These are phyloP conservation scores for Leccinum imitatum DNA, from an alignment of 768 basidiomycete genomes.

Conservation along the genomic window DNA sequence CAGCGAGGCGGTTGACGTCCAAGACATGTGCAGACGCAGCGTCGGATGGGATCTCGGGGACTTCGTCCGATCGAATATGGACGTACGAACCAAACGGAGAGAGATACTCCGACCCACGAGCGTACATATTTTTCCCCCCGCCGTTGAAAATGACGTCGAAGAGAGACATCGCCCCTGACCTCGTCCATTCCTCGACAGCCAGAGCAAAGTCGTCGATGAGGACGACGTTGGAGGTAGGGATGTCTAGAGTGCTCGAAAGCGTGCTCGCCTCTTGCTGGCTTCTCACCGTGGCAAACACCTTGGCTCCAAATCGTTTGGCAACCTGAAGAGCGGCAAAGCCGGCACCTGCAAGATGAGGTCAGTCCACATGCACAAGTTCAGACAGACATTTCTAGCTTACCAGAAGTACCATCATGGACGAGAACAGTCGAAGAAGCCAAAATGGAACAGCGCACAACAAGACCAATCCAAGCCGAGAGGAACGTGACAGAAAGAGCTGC, in stretches of 20 bases:
- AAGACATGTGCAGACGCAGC: conserved; percentile 18
- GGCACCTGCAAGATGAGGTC: conserved; percentile 12
- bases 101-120: conserved; percentile 20
- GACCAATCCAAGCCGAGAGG: conserved; percentile 30
- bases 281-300: conserved; percentile 24
- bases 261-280: conserved; percentile 13
- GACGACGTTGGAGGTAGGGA: conserved; percentile 12
- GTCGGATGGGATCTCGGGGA: conserved; percentile 19
- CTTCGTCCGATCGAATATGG: conserved; percentile 21
- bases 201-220: conserved; percentile 15
- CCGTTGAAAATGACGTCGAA: conserved; percentile 29
- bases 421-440: conserved; percentile 24
- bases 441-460: conserved; percentile 20
- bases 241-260: conserved; percentile 13
- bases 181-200: conserved; percentile 12
- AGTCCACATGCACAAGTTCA: not conserved
- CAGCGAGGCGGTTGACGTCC: conserved; percentile 23
- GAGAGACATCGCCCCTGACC: conserved; percentile 11
- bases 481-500: conserved; percentile 23
- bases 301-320: conserved; percentile 21
- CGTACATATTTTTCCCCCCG: conserved; percentile 14
- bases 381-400: conserved; percentile 2
- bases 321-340: conserved; percentile 30
- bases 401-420: conserved; percentile 28
- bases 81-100: conserved; percentile 28